These are phyloP conservation scores for Hymenoscyphus linearis DNA, from an alignment of 2,329 filamentous ascomycete genomes.

Conservation along the genomic window DNA sequence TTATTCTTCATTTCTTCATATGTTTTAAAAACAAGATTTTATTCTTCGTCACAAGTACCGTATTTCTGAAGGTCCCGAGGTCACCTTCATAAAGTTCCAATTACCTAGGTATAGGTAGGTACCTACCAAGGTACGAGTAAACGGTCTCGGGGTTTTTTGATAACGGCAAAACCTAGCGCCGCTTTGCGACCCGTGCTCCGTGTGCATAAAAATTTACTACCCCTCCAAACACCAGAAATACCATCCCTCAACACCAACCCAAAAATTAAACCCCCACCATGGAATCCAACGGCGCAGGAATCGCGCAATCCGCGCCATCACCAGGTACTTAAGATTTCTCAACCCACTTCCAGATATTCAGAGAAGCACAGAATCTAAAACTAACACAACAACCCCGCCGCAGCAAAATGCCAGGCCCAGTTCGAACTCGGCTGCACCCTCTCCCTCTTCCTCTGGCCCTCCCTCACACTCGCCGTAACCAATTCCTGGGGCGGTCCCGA, in stretches of 20 bases:
- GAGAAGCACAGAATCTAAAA: not conserved
- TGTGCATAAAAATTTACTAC: not conserved
- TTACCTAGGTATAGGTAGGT: no score
- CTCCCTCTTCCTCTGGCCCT: slow-evolving; percentile 80
- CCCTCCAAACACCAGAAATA: not conserved
- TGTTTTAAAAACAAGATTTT: no score
- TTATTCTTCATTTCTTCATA: no score
- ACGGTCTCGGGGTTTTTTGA: no score
- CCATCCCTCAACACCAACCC: not conserved
- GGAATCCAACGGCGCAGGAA: not conserved
- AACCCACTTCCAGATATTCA: no score
- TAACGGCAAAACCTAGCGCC: no score
- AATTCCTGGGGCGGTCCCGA: slow-evolving; percentile 85
- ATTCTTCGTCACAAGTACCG: no score
- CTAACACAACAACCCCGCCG: slow-evolving; percentile 15
- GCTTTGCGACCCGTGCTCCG: no score
- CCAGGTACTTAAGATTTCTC: not conserved
- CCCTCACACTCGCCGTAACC: slow-evolving; percentile 79
- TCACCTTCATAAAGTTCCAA: no score
- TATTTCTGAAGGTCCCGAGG: no score
- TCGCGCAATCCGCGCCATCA: not conserved
- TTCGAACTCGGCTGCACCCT: slow-evolving; percentile 88
- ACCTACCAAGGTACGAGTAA: no score
- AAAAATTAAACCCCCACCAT: not conserved
- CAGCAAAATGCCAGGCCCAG: slow-evolving; percentile 53